phyloP scores from a whole-genome alignment of 2,329 filamentous ascomycete genomes.

The Zymoseptoria passerinii region DNA sequence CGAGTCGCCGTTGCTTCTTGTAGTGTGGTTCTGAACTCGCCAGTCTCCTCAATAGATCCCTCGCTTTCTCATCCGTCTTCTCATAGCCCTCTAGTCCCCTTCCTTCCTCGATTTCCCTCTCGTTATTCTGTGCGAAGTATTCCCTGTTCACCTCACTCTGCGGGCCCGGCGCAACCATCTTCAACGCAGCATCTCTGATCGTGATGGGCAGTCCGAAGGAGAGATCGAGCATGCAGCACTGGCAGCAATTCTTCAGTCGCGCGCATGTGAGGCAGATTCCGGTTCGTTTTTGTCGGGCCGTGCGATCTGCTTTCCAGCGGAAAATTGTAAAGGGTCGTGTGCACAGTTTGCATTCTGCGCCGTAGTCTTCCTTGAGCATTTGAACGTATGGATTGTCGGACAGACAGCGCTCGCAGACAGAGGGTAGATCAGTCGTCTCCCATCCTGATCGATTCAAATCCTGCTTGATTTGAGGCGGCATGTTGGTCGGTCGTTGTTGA shows the following conservation, averaged over 20 bases:
- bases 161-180: constrained; percentile 93
- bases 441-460: constrained; percentile 92
- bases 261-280: constrained; percentile 96
- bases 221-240: constrained; percentile 96
- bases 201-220: constrained; percentile 92
- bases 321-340: constrained; percentile 95
- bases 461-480: constrained; percentile 91
- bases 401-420: constrained; percentile 84
- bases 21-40: constrained; percentile 95
- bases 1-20: constrained; percentile 69
- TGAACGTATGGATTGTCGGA: constrained; percentile 97
- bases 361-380: constrained; percentile 97
- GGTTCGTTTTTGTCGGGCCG: constrained; percentile 82
- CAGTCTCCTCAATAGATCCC: constrained; percentile 73
- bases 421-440: constrained; percentile 88
- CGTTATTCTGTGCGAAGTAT: constrained; percentile 96
- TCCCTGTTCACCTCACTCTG: constrained; percentile 89
- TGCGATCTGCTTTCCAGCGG: constrained; percentile 86
- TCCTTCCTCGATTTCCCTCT: constrained; percentile 89
- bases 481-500: constrained; percentile 30
- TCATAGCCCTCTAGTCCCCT: constrained; percentile 83
- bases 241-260: constrained; percentile 95
- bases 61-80: constrained; percentile 93
- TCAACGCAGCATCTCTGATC: constrained; percentile 88
- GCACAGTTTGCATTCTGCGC: constrained; percentile 62